Evolutionary conservation across 495 filamentous ascomycete genomes (phyloP), one percentile per base, ranked within the genome.

Genomic region (Trichoderma virens): DNA sequence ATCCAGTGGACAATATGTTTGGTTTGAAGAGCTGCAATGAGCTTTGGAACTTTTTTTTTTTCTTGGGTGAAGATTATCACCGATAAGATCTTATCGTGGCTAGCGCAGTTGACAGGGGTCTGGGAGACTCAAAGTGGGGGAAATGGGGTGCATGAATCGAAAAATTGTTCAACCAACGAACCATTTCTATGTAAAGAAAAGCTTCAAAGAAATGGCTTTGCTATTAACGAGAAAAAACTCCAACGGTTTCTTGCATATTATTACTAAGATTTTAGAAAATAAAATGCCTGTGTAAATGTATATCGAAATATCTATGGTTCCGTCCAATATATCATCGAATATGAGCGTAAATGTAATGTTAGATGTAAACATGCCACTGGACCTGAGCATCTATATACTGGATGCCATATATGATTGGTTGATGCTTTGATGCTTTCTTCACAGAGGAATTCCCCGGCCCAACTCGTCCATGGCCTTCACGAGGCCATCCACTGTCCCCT

Each of bases 401-500:
- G 11, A 35, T 11, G 31, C n/a, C 31, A 60, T 23, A 18, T 23
- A 2, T 35, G 31, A 16, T 25, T 35, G 3, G 35, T 7, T 2
- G 20, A 20, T 3, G 56, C n/a, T n/a, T n/a, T 7, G 14, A 9
- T 9, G 0, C 16, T 11, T 35, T 61, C 27, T 35, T 59, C 20
- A 54, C 25, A 30, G 11, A 34, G 59, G 30, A 23, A 85, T 73
- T 60, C 78, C 79, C 66, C 73, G 80, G 2, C 86, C 88, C 30
- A 85, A 79, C 67, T 88, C 85, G 72, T 85, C 83, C 70, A 98
- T 82, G 20, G 87, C 88, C 70, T 77, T 83, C 9, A 97, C 81
- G 66, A 98, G 76, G 54, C 84, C 84, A 67, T 95, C 90, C 59
- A 94, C 82, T 6, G 91, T 95, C 68, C 83, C 83, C 74, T 71